These are phyloP conservation scores for Jatropha curcas DNA, from an alignment of 345 rosid species.

Conservation along the genomic window DNA sequence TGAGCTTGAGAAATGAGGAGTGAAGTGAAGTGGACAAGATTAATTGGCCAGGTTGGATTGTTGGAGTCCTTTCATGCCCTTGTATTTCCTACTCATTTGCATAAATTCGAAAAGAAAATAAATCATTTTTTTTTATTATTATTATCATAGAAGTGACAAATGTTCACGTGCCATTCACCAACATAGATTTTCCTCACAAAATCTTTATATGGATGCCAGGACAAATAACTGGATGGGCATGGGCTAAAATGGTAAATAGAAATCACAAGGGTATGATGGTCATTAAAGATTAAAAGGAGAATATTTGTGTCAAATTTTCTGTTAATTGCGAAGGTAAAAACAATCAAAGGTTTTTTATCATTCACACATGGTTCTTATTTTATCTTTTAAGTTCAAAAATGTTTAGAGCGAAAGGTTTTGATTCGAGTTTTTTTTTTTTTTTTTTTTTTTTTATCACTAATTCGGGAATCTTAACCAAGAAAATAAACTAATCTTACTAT, in stretches of 20 bases:
- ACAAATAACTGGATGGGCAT: too few relatives aligned
- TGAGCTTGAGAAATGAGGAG: too few relatives aligned
- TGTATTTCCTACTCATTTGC: neutral
- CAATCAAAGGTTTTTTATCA: neutral
- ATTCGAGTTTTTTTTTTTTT: too few relatives aligned
- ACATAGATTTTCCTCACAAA: neutral
- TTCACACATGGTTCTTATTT: too few relatives aligned
- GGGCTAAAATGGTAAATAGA: neutral
- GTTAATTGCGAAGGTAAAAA: slow-evolving; percentile 8
- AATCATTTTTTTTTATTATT: too few relatives aligned
- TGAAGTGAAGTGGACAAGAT: neutral
- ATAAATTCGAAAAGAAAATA: too few relatives aligned
- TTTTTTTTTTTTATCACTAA: too few relatives aligned
- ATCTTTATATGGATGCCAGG: neutral
- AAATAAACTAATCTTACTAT: too few relatives aligned
- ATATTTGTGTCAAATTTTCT: neutral
- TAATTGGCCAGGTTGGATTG: neutral
- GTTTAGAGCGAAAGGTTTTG: too few relatives aligned
- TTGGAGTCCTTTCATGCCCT: slow-evolving; percentile 14
- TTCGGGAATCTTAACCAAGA: neutral
- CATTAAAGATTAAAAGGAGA: neutral
- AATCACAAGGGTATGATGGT: neutral
- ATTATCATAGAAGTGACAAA: neutral
- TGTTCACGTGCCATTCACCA: neutral
- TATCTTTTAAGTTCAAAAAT: too few relatives aligned